Evolutionary conservation across 1,284 basidiomycete species (phyloP).

Genomic region (Melampsora medusae): DNA sequence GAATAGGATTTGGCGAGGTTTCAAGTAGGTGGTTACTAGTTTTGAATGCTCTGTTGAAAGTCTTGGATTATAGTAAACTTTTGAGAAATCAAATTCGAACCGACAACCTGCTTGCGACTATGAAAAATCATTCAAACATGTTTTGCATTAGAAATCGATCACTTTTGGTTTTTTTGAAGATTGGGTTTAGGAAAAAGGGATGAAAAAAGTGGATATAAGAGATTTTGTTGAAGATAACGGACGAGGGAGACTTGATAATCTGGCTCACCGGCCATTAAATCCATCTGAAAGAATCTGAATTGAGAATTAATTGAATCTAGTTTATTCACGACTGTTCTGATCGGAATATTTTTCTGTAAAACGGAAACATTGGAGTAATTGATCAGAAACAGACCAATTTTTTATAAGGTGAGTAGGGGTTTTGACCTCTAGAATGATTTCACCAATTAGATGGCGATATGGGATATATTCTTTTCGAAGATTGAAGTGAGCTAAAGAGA

Average conservation of each 20-base stretch:
- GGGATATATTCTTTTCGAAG: constrained; percentile 84
- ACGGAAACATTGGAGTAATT: background rate
- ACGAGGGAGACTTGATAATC: constrained; percentile 83
- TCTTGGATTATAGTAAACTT: constrained; percentile 97
- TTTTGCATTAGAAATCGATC: background rate
- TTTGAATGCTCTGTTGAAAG: constrained; percentile 86
- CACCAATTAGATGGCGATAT: constrained; percentile 84
- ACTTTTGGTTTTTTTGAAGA: background rate
- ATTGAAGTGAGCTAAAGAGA: constrained; percentile 71
- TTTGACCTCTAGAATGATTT: constrained; percentile 83
- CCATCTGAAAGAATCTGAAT: constrained; percentile 96
- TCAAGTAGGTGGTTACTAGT: constrained; percentile 68
- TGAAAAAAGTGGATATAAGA: background rate
- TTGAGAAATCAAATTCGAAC: constrained; percentile 90
- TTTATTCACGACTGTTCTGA: constrained; percentile 94
- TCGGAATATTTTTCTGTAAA: constrained; percentile 71
- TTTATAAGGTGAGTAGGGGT: constrained; percentile 43
- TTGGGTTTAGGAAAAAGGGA: background rate
- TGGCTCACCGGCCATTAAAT: constrained; percentile 83
- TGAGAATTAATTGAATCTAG: constrained; percentile 78
- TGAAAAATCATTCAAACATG: background rate
- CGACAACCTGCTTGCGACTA: constrained; percentile 78
- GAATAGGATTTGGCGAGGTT: constrained; percentile 69
- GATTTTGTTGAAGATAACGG: constrained; percentile 51
- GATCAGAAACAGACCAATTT: constrained; percentile 7